These are phyloP conservation scores for Colletotrichum viniferum DNA, from an alignment of 2,329 filamentous ascomycete genomes.

Conservation along the genomic window DNA sequence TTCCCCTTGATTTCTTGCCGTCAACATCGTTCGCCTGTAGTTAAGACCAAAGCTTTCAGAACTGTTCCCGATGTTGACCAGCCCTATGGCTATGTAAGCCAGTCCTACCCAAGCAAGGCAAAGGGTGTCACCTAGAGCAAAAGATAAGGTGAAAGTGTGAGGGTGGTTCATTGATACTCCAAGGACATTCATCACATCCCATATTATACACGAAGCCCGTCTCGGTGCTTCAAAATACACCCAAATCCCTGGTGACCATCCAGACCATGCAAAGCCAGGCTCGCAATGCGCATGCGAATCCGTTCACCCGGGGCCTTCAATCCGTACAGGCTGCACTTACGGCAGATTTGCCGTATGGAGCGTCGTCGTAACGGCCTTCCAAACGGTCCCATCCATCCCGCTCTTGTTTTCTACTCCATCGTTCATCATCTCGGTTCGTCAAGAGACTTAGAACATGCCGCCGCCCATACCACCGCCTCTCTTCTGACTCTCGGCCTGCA, in stretches of 20 bases:
- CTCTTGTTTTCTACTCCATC: neutral
- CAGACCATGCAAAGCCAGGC: neutral
- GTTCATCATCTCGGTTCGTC: neutral
- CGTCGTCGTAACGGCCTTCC: neutral
- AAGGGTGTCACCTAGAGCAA: neutral
- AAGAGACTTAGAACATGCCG: slow-evolving; percentile 43
- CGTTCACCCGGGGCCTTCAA: neutral
- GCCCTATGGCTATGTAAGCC: neutral
- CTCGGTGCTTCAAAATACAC: slow-evolving; percentile 6
- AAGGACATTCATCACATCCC: neutral
- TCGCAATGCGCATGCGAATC: neutral
- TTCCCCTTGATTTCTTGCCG: neutral
- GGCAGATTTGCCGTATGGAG: neutral
- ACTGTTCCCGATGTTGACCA: neutral
- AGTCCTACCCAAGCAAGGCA: neutral
- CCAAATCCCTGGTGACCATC: neutral
- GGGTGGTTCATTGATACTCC: slow-evolving; percentile 1
- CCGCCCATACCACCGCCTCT: slow-evolving; percentile 62
- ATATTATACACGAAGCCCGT: slow-evolving; percentile 12
- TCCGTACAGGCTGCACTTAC: neutral
- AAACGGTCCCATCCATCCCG: neutral
- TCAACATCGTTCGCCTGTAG: neutral
- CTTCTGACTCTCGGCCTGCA: slow-evolving; percentile 83
- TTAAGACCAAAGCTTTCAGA: neutral
- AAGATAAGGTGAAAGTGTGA: neutral